Evolutionary conservation across 169 alveolate genomes (phyloP), one percentile per base, ranked within the genome.

Genomic region (Cryptosporidium baileyi): DNA sequence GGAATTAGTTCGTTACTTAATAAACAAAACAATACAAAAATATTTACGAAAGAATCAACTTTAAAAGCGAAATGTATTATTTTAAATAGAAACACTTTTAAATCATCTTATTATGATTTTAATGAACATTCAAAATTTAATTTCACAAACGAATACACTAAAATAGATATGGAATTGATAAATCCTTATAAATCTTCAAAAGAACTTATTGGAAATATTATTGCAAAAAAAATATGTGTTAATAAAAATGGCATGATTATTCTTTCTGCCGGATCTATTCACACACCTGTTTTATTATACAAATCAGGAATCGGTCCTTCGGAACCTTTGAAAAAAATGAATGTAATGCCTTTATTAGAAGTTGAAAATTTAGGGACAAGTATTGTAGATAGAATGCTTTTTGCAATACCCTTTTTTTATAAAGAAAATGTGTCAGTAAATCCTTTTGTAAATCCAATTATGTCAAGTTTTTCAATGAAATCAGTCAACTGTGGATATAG

Each of bases 231-330:
- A 38, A 82, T 82, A 9, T 89, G 92, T 52, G 63, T 89, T 9
- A 63, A 63, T 41, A 43, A 43, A 3, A 38, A 60, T 82, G 91
- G 90, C 4, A 82, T 82, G 80, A 88, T 89, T 34, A 88, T 88
- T 1, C 40, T 81, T 13, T 85, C 92, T 15, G 82, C 92, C 1
- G 92, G 92, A 13, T 88, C 92, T 11, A 89, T 89, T 4, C 89
- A 60, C 26, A 89, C 92, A 13, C 92, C 92, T 0, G 34, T 74
- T 15, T 32, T 89, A 22, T 90, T 89, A 17, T 60, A 62, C 17
- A 60, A 67, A 34, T 80, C 90, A 5, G 92, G 92, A 5, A 79
- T 89, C 19, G 92, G 92, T 30, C 91, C 92, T 3, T 36, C 40
- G 11, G 67, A 89, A 36, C 44, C 60, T 30, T 41, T 89, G 3